Evolutionary conservation across 1,284 basidiomycete species (phyloP), one percentile per base, ranked within the genome.

Genomic region (Cryptococcus sp.): DNA sequence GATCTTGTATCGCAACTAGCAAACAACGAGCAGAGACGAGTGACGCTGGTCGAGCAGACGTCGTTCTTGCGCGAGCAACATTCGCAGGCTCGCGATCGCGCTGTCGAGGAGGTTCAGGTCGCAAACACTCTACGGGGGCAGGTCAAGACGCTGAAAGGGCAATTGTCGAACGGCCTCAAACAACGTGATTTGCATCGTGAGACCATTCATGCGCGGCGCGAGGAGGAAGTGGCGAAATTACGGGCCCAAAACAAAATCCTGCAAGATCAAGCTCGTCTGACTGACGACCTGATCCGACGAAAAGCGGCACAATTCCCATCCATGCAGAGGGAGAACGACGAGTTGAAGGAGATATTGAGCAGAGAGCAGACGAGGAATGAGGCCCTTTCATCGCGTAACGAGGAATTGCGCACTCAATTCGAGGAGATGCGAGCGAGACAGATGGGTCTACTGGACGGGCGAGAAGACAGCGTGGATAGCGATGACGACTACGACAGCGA

Each of bases 131-230:
- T 75, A 1, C 40, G 56, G n/a, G 55, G 52, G 23, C 47, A 71
- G 50, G 59, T 70, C 16, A 45, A 44, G 20, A 60, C 41, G 16
- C 61, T 76, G 10, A 56, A 64, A 39, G 56, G 59, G 20, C 73
- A 78, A 57, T 61, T 78, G 8, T 53, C 41, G 0, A 10, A 67
- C 16, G 76, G 76, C 0, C 61, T 78, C 17, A 70, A 72, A 54
- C 76, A 78, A 58, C 64, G 68, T 11, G 61, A 69, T 10, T 50
- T 76, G 13, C 62, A 67, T 53, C 42, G 51, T 39, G 50, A 61
- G 1, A 64, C 68, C 2, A 52, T 68, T 17, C 27, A 61, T 16
- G 35, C 60, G 5, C 42, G 59, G 19, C 51, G 53, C 1, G 50
- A 45, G 5, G 59, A 51, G 0, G 66, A 70, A 20, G 52, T 53